phyloP scores from a whole-genome alignment of 2,329 filamentous ascomycete genomes.

The Fusarium euwallaceae region DNA sequence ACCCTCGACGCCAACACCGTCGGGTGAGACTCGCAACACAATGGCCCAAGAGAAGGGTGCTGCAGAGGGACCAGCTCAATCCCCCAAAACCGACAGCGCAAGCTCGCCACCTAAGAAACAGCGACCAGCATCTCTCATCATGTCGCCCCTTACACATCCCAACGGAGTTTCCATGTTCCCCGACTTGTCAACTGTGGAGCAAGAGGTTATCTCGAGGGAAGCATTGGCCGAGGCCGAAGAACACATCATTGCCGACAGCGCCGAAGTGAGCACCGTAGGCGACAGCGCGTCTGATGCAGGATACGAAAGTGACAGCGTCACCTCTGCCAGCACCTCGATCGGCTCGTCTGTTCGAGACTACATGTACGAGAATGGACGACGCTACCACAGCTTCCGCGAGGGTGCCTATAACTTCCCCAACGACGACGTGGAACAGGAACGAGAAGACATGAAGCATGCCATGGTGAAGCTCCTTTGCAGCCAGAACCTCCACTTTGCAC shows the following conservation, averaged over 20 bases:
- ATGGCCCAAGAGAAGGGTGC: slow-evolving; percentile 8
- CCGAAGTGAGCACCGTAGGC: slow-evolving; percentile 39
- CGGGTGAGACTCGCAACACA: neutral
- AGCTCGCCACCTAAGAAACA: slow-evolving; percentile 8
- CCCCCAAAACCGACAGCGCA: neutral
- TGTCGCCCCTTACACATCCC: slow-evolving; percentile 53
- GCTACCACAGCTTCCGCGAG: slow-evolving; percentile 69
- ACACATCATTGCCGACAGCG: slow-evolving; percentile 53
- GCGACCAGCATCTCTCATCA: slow-evolving; percentile 39
- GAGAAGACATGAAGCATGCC: slow-evolving; percentile 69
- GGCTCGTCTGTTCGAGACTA: slow-evolving; percentile 63
- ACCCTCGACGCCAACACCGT: neutral
- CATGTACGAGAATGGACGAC: slow-evolving; percentile 68
- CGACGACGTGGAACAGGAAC: slow-evolving; percentile 70
- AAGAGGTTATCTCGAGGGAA: slow-evolving; percentile 53
- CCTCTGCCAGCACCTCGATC: slow-evolving; percentile 55
- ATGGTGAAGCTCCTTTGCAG: slow-evolving; percentile 64
- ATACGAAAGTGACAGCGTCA: slow-evolving; percentile 54
- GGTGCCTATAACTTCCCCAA: slow-evolving; percentile 71
- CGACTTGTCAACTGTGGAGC: slow-evolving; percentile 50
- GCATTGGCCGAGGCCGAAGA: slow-evolving; percentile 54
- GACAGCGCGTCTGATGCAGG: slow-evolving; percentile 51
- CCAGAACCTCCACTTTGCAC: slow-evolving; percentile 64
- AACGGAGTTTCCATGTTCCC: slow-evolving; percentile 56
- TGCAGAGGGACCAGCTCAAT: slow-evolving; percentile 10